Evolutionary conservation across 768 basidiomycete species (phyloP).

Genomic region (Daedaleopsis nitida): DNA sequence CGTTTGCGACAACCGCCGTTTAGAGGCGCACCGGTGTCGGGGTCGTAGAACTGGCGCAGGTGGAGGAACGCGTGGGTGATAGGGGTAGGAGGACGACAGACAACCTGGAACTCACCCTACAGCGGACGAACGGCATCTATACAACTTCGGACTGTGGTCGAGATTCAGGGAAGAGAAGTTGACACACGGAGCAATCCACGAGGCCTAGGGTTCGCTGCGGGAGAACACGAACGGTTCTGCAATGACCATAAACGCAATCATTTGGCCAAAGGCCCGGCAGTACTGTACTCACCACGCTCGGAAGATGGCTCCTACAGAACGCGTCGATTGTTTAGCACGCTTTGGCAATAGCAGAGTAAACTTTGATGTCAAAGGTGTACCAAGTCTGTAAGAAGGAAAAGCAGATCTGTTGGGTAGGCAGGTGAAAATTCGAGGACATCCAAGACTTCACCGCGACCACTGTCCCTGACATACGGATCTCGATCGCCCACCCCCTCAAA

Average conservation of each 20-base stretch:
- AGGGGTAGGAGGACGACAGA: conserved; percentile 21
- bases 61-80: conserved; percentile 5
- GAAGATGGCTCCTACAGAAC: too few relatives aligned
- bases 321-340: too few relatives aligned
- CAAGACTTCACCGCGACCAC: too few relatives aligned
- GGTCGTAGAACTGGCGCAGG: conserved; percentile 27
- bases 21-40: conserved; percentile 28
- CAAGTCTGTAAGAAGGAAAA: too few relatives aligned
- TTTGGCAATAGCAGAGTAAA: too few relatives aligned
- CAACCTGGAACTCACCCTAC: conserved; percentile 22
- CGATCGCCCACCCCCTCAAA: too few relatives aligned
- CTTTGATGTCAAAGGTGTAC: too few relatives aligned
- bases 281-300: background rate
- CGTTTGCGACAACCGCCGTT: conserved; percentile 30
- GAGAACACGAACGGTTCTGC: background rate
- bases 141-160: conserved; percentile 8
- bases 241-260: background rate
- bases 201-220: too few relatives aligned
- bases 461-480: too few relatives aligned
- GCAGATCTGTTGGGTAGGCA: too few relatives aligned
- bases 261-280: background rate
- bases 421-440: too few relatives aligned
- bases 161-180: background rate
- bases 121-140: conserved; percentile 16
- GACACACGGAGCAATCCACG: background rate